A percentile compares a stretch with the other conserved stretches of the same genome.
phyloP scores from a whole-genome alignment of 2,329 filamentous ascomycete species.

The Fusarium papillatum region DNA sequence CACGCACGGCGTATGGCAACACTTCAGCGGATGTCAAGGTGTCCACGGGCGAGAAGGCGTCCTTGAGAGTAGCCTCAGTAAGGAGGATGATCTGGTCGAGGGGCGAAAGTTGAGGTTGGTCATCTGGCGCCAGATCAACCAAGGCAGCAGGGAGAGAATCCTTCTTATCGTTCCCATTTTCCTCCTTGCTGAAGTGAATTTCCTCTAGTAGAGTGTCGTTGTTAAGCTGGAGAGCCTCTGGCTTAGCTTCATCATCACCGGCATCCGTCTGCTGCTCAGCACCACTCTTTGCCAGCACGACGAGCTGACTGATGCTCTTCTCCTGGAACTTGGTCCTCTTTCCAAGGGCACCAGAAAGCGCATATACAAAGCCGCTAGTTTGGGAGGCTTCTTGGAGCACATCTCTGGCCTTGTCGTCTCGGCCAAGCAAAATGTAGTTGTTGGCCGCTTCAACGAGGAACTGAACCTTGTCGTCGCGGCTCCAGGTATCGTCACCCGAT shows the following conservation, averaged over 20 bases:
- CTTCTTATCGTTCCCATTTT: constrained; percentile 53
- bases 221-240: constrained; percentile 83
- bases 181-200: constrained; percentile 80
- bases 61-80: constrained; percentile 89
- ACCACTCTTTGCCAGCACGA: constrained; percentile 88
- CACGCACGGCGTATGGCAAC: constrained; percentile 89
- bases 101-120: constrained; percentile 85
- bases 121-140: constrained; percentile 76
- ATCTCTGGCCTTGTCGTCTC: constrained; percentile 80
- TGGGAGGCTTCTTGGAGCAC: constrained; percentile 78
- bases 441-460: constrained; percentile 88
- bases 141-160: constrained; percentile 71
- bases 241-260: constrained; percentile 54
- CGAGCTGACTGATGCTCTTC: constrained; percentile 86
- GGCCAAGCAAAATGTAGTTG: constrained; percentile 86
- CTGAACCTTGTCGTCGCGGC: constrained; percentile 68
- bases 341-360: constrained; percentile 87
- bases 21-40: constrained; percentile 94
- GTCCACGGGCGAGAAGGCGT: constrained; percentile 86
- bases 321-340: constrained; percentile 88
- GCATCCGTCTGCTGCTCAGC: constrained; percentile 40
- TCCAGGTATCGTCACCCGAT: constrained; percentile 52
- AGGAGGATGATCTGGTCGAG: constrained; percentile 93
- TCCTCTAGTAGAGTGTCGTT: constrained; percentile 94
- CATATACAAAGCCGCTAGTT: constrained; percentile 82